These are phyloP conservation scores for Entrophospora sp. DNA, from an alignment of 192 early-diverging fungal species.

Conservation along the genomic window DNA sequence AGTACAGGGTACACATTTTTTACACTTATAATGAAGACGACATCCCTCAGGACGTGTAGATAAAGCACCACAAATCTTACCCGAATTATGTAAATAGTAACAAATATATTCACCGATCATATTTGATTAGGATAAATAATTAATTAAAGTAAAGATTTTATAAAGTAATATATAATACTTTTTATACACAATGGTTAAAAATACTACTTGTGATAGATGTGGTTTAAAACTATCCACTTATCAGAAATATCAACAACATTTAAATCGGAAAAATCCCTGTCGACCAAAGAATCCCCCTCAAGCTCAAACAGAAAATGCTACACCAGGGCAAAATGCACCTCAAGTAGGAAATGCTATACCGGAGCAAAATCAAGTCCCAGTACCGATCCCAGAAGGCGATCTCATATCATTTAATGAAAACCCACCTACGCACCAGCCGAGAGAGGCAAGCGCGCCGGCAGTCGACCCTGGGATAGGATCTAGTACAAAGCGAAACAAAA, in stretches of 20 bases:
- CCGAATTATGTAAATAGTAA: not conserved
- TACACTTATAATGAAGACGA: not conserved
- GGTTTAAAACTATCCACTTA: constrained; percentile 7
- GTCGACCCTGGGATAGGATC: too few relatives aligned
- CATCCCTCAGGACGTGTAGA: too few relatives aligned
- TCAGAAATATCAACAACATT: not conserved
- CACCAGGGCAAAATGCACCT: not conserved
- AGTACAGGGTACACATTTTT: not conserved
- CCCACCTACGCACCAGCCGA: too few relatives aligned
- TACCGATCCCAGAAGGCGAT: too few relatives aligned
- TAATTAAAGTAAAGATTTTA: constrained; percentile 10
- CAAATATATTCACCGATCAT: constrained; percentile 8
- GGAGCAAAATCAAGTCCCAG: not conserved
- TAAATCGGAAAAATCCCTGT: not conserved
- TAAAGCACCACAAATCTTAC: too few relatives aligned
- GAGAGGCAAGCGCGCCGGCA: too few relatives aligned
- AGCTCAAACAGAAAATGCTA: not conserved
- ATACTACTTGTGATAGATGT: constrained; percentile 10
- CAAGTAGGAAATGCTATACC: not conserved
- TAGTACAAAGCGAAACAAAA: not conserved
- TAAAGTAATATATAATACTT: not conserved
- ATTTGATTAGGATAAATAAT: constrained; percentile 2
- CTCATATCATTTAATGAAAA: too few relatives aligned
- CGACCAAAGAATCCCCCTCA: not conserved
- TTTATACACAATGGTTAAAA: not conserved